A percentile compares a stretch with the other conserved stretches of the same genome.
Evolutionary conservation across 805 yeast species (phyloP).

Genomic region (Spathaspora sp.): DNA sequence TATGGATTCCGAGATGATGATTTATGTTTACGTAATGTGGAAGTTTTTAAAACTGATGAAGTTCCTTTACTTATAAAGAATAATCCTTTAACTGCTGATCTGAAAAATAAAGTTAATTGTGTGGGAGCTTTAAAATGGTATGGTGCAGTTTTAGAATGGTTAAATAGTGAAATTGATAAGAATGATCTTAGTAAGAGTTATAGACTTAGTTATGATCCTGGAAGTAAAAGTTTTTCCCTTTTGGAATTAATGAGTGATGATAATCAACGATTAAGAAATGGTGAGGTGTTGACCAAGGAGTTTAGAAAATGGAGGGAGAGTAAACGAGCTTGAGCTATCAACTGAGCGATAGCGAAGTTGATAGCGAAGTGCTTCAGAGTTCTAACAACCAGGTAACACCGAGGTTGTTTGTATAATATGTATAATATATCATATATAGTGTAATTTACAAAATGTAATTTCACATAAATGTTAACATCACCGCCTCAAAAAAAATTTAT

Average conservation of each 20-base stretch:
- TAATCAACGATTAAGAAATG: slow-evolving; percentile 37
- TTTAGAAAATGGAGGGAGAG: slow-evolving; percentile 31
- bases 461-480: too few relatives aligned
- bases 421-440: too few relatives aligned
- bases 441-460: too few relatives aligned
- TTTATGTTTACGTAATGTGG: slow-evolving; percentile 61
- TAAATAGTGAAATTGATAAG: slow-evolving; percentile 47
- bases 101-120: slow-evolving; percentile 54
- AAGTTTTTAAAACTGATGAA: slow-evolving; percentile 72
- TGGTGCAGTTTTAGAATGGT: slow-evolving; percentile 81
- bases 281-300: slow-evolving; percentile 45
- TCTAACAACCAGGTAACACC: too few relatives aligned
- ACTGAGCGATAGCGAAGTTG: too few relatives aligned
- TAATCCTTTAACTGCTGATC: slow-evolving; percentile 33
- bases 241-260: slow-evolving; percentile 40
- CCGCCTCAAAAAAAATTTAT: too few relatives aligned
- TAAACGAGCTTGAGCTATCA: background rate
- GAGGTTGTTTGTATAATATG: too few relatives aligned
- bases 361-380: too few relatives aligned
- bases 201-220: slow-evolving; percentile 55
- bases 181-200: slow-evolving; percentile 49
- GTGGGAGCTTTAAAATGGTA: slow-evolving; percentile 81
- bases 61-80: slow-evolving; percentile 67
- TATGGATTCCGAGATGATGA: slow-evolving; percentile 85
- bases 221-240: slow-evolving; percentile 50